Percentiles rank a stretch among this genome's conserved stretches.
Evolutionary conservation across 495 filamentous ascomycete species (phyloP).

Genomic region (Pseudomonodictys pantanalensis): DNA sequence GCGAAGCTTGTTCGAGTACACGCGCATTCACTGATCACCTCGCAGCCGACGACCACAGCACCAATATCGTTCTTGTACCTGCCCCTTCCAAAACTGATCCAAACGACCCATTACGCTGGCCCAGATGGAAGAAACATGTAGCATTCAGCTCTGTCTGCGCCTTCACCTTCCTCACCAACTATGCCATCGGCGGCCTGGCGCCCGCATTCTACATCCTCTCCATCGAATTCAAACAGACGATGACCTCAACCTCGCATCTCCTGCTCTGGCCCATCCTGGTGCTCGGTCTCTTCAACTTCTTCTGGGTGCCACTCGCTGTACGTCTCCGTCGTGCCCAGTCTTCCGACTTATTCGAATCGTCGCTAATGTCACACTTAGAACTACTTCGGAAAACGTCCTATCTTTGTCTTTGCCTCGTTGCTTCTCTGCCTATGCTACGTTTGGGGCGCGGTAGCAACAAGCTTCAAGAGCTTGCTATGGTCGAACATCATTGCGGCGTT

Average conservation of each 20-base stretch:
- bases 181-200: slow-evolving; percentile 39
- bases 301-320: slow-evolving; percentile 42
- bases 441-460: slow-evolving; percentile 36
- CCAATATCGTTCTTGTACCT: slow-evolving; percentile 25
- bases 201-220: slow-evolving; percentile 38
- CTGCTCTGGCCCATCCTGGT: slow-evolving; percentile 39
- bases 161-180: slow-evolving; percentile 37
- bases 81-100: slow-evolving; percentile 34
- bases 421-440: slow-evolving; percentile 37
- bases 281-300: slow-evolving; percentile 40
- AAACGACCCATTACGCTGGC: slow-evolving; percentile 39
- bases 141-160: slow-evolving; percentile 36
- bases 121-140: slow-evolving; percentile 40
- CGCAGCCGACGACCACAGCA: neutral
- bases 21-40: neutral
- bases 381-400: slow-evolving; percentile 40
- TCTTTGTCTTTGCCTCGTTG: slow-evolving; percentile 37
- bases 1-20: too few species aligned
- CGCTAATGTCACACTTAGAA: too few species aligned
- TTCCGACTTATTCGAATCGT: too few species aligned
- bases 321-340: too few species aligned
- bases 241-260: slow-evolving; percentile 34
- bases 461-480: slow-evolving; percentile 37
- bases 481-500: slow-evolving; percentile 39
- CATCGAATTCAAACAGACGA: slow-evolving; percentile 36